Percentiles rank a stretch among this genome's conserved stretches.
Evolutionary conservation across 2,329 filamentous ascomycete genomes (phyloP).

Genomic region (Thielaviopsis euricoi): DNA sequence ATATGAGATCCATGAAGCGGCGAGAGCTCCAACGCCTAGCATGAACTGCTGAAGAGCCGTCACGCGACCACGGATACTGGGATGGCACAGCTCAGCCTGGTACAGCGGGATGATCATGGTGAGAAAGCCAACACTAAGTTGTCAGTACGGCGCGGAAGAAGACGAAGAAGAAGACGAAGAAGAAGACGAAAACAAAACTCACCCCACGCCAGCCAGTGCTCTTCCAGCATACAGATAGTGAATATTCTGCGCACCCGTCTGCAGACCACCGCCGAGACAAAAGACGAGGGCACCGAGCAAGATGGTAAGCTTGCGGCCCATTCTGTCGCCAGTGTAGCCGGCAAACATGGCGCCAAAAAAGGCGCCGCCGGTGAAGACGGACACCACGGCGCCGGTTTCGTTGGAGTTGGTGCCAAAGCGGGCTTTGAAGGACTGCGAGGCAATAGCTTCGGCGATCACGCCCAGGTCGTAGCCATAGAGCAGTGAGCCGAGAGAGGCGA

Average conservation of each 20-base stretch:
- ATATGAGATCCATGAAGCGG: slow-evolving; percentile 59
- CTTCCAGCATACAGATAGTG: slow-evolving; percentile 54
- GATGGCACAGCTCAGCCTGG: slow-evolving; percentile 65
- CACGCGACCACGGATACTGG: slow-evolving; percentile 57
- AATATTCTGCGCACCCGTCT: slow-evolving; percentile 46
- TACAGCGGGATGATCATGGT: slow-evolving; percentile 40
- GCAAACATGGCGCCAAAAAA: slow-evolving; percentile 53
- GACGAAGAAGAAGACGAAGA: not conserved
- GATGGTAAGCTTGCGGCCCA: slow-evolving; percentile 59
- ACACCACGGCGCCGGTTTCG: slow-evolving; percentile 52
- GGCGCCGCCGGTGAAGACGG: slow-evolving; percentile 62
- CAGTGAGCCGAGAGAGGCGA: slow-evolving; percentile 38
- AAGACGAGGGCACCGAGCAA: slow-evolving; percentile 55
- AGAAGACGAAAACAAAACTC: slow-evolving; percentile 13
- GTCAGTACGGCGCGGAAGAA: not conserved
- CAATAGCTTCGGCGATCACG: slow-evolving; percentile 35
- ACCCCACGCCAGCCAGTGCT: slow-evolving; percentile 47
- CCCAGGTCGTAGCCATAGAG: slow-evolving; percentile 40
- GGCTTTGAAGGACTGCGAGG: slow-evolving; percentile 26
- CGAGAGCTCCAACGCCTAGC: slow-evolving; percentile 57
- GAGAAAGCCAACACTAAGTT: slow-evolving; percentile 27
- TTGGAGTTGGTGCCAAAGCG: slow-evolving; percentile 13
- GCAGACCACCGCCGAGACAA: slow-evolving; percentile 53
- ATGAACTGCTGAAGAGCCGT: slow-evolving; percentile 70
- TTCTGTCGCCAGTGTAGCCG: slow-evolving; percentile 43